A percentile compares a stretch with the other conserved stretches of the same genome.
These are phyloP conservation scores for Apiospora hydei DNA, from an alignment of 2,329 filamentous ascomycete species.

Conservation along the genomic window DNA sequence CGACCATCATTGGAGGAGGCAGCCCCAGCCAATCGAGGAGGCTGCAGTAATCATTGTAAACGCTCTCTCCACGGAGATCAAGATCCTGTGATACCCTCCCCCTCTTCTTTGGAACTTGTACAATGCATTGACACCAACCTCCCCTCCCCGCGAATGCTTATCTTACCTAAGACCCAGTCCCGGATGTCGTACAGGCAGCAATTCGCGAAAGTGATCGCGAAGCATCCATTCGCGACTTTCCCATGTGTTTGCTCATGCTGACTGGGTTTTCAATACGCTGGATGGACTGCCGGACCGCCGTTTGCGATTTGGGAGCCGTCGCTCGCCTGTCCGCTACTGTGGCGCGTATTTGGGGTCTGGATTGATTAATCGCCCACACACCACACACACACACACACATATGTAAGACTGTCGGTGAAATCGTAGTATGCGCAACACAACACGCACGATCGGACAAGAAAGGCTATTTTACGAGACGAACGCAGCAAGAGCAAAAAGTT, in stretches of 20 bases:
- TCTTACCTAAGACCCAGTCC: slow-evolving; percentile 3
- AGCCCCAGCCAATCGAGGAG: not conserved
- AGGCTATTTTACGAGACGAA: slow-evolving; percentile 1
- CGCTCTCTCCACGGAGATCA: not conserved
- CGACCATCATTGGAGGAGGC: not conserved
- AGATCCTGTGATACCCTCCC: slow-evolving; percentile 14
- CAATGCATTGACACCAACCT: slow-evolving; percentile 5
- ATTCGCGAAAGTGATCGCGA: not conserved
- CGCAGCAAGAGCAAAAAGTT: not conserved
- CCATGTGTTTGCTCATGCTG: not conserved
- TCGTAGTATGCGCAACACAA: not conserved
- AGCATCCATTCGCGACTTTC: slow-evolving; percentile 3
- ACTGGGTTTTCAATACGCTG: not conserved
- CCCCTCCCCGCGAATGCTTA: not conserved
- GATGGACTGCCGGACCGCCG: not conserved
- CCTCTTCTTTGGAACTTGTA: not conserved
- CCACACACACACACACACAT: not conserved
- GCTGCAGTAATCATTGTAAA: slow-evolving; percentile 4
- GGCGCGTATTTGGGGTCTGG: not conserved
- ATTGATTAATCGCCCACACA: not conserved
- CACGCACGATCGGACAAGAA: not conserved
- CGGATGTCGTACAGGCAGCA: not conserved
- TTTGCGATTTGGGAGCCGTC: not conserved
- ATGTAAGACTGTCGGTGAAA: slow-evolving; percentile 20
- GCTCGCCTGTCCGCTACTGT: not conserved